These are phyloP conservation scores for Dictyostelium firmibasis DNA, from an alignment of 78 protist species.

Conservation along the genomic window DNA sequence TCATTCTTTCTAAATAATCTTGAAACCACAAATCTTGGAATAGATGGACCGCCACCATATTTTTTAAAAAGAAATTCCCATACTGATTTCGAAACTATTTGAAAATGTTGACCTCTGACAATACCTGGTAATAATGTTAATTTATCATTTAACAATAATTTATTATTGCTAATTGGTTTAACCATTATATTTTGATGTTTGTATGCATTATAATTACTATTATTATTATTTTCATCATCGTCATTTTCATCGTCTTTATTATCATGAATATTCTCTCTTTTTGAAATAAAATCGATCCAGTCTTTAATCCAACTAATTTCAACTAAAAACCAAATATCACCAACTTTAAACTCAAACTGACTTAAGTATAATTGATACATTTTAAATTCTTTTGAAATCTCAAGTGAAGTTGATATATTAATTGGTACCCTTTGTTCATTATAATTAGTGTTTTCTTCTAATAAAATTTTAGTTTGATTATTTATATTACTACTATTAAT, in stretches of 20 bases:
- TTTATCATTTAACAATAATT: not conserved
- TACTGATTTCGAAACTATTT: slow-evolving; percentile 5
- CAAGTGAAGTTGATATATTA: not conserved
- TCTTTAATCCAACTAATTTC: slow-evolving; percentile 12
- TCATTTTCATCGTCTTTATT: not conserved
- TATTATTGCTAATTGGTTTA: slow-evolving; percentile 14
- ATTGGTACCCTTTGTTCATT: not conserved
- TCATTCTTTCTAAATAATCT: not conserved
- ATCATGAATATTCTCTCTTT: not conserved
- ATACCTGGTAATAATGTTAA: not conserved
- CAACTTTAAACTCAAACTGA: not conserved
- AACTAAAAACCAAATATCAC: slow-evolving; percentile 41
- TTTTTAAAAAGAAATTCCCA: not conserved
- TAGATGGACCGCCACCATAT: not conserved
- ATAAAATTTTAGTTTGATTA: no score
- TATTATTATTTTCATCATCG: not conserved
- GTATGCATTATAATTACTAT: not conserved
- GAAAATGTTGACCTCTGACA: not conserved
- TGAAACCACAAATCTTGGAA: not conserved
- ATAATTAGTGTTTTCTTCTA: not conserved
- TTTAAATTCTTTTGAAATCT: not conserved
- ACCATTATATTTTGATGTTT: not conserved
- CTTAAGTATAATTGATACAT: not conserved
- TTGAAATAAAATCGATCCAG: not conserved
- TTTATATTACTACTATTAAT: no score